A percentile compares a stretch with the other conserved stretches of the same genome.
Conservation (phyloP, 2,329 filamentous ascomycete species). For the Diaporthe sp. region DNA sequence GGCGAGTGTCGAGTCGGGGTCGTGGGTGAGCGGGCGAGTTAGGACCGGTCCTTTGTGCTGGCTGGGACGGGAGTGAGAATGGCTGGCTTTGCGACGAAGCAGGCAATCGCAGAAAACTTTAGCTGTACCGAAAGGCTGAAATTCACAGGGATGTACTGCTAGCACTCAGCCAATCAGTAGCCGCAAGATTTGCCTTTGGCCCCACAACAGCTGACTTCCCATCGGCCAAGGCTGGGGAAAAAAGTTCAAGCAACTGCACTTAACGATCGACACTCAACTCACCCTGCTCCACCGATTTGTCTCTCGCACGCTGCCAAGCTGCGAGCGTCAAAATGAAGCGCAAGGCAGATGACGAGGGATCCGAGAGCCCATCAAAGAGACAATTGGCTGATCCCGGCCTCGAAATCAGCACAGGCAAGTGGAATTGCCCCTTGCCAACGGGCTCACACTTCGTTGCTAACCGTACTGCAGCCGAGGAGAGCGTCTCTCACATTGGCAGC, state of each 20-base stretch:
- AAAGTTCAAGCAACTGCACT: conserved; percentile 7
- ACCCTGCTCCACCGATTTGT: conserved; percentile 11
- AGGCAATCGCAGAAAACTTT: conserved; percentile 37
- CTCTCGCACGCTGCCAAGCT: conserved; percentile 3
- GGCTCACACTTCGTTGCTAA: conserved; percentile 4
- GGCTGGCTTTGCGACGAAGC: conserved; percentile 26
- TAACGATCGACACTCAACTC: conserved; percentile 2
- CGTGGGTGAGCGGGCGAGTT: background rate
- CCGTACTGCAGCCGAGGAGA: conserved; percentile 32
- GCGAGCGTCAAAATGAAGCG: conserved; percentile 38
- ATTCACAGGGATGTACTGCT: conserved; percentile 4
- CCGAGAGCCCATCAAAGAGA: conserved; percentile 13
- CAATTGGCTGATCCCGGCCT: background rate
- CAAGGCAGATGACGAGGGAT: conserved; percentile 23
- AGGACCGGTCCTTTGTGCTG: conserved; percentile 13
- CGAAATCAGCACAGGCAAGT: conserved; percentile 30
- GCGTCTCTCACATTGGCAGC: conserved; percentile 18
- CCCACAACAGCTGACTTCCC: conserved; percentile 4
- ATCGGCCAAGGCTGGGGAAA: conserved; percentile 28
- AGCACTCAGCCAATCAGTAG: background rate
- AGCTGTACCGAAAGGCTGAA: conserved; percentile 34
- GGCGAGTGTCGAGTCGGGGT: background rate
- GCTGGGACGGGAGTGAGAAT: background rate
- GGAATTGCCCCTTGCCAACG: background rate
- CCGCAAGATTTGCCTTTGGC: background rate